Evolutionary conservation across 208 protist species (phyloP).

Genomic region (Acanthamoeba lenticulata): DNA sequence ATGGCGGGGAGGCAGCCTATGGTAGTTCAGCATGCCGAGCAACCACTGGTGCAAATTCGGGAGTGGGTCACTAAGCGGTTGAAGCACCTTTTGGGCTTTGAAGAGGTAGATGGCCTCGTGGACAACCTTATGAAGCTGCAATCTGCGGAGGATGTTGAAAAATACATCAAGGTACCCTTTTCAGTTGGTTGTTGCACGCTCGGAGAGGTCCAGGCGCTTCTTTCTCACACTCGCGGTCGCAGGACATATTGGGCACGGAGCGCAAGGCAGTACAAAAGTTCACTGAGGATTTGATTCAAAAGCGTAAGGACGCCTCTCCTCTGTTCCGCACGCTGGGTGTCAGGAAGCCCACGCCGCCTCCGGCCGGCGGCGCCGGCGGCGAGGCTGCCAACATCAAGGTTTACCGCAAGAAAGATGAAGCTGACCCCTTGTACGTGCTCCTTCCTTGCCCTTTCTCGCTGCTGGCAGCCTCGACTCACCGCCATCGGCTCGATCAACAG

Average conservation of each 20-base stretch:
- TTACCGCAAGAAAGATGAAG: constrained; percentile 26
- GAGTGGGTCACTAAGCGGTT: constrained; percentile 36
- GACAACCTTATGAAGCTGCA: constrained; percentile 9
- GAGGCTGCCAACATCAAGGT: neutral
- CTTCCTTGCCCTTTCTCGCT: neutral
- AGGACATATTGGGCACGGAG: constrained; percentile 37
- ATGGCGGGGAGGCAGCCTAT: neutral
- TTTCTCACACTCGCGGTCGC: neutral
- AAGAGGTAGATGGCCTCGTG: constrained; percentile 47
- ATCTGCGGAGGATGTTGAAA: neutral
- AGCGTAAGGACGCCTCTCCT: constrained; percentile 14
- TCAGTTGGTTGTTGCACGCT: neutral
- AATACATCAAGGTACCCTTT: constrained; percentile 12
- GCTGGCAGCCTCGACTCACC: neutral
- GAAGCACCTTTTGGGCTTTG: constrained; percentile 47
- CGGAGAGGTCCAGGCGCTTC: too few relatives aligned
- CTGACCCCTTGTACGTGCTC: neutral
- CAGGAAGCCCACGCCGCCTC: neutral
- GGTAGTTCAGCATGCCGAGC: constrained; percentile 22
- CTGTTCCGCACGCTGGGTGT: constrained; percentile 35
- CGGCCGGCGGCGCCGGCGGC: neutral
- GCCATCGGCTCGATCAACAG: neutral
- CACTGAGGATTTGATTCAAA: constrained; percentile 25
- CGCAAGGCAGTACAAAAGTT: constrained; percentile 63
- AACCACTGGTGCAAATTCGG: constrained; percentile 20